These are phyloP conservation scores for Mycena amicta DNA, from an alignment of 768 basidiomycete genomes.

Conservation along the genomic window DNA sequence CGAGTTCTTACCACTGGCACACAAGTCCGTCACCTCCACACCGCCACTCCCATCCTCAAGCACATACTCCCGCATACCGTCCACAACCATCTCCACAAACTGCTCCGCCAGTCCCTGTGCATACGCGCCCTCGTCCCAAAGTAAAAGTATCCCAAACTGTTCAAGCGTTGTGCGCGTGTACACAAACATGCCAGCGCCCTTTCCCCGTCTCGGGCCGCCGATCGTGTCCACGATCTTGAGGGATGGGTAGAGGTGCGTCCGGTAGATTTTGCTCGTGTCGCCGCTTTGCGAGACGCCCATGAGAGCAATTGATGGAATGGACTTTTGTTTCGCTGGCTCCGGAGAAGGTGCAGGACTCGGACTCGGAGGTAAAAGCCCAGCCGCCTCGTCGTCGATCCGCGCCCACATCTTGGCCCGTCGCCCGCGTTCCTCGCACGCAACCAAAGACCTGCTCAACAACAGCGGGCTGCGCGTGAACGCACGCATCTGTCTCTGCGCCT, in stretches of 20 bases:
- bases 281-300: constrained; percentile 63
- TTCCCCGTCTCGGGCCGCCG: constrained; percentile 56
- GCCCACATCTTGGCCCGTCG: constrained; percentile 49
- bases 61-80: constrained; percentile 46
- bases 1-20: not conserved
- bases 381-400: constrained; percentile 52
- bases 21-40: not conserved
- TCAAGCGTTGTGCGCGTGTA: constrained; percentile 54
- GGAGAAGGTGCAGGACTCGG: not conserved
- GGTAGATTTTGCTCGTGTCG: constrained; percentile 57
- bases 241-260: constrained; percentile 42
- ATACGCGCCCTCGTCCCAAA: constrained; percentile 58
- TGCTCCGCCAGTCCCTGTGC: constrained; percentile 43
- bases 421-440: constrained; percentile 49
- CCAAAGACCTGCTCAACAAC: constrained; percentile 42
- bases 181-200: constrained; percentile 50
- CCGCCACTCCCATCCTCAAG: not conserved
- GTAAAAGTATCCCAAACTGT: constrained; percentile 55
- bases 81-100: constrained; percentile 49
- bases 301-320: constrained; percentile 44
- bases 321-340: constrained; percentile 14
- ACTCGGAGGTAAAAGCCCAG: constrained; percentile 30
- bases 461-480: constrained; percentile 45
- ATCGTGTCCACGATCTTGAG: constrained; percentile 51
- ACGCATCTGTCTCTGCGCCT: constrained; percentile 50